Evolutionary conservation across 2,329 filamentous ascomycete species (phyloP).

Genomic region (Colletotrichum noveboracense): DNA sequence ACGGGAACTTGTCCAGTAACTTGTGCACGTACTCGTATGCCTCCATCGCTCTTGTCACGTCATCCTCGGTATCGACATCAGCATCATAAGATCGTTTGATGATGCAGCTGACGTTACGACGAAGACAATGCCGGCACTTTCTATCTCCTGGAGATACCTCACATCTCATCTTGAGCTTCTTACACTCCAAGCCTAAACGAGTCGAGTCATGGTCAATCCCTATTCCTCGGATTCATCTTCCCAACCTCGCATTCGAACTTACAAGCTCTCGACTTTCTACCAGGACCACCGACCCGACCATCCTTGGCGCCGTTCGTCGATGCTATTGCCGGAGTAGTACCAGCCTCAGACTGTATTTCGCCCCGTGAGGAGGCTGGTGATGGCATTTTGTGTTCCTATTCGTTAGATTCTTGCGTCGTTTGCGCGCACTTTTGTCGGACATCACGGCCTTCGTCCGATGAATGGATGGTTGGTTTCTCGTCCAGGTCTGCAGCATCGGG

Average conservation of each 20-base stretch:
- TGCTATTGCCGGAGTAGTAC: not conserved
- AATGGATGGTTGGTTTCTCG: not conserved
- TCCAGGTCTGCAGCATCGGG: not conserved
- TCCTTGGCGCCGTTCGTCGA: not conserved
- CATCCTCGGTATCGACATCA: not conserved
- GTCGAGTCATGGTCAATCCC: not conserved
- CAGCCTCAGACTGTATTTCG: not conserved
- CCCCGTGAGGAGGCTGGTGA: not conserved
- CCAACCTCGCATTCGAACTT: not conserved
- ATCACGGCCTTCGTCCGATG: not conserved
- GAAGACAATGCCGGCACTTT: not conserved
- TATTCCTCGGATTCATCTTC: not conserved
- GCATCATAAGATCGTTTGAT: not conserved
- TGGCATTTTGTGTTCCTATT: not conserved
- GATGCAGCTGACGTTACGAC: not conserved
- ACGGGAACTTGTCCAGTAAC: rapidly evolving
- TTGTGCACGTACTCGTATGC: not conserved
- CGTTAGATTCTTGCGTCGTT: not conserved
- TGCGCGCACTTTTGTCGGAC: not conserved
- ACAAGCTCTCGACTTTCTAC: not conserved
- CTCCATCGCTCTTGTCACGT: not conserved
- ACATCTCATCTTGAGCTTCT: conserved; percentile 13
- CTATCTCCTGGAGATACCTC: not conserved
- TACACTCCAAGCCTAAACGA: not conserved
- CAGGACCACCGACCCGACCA: not conserved